Conservation (phyloP, 352 stramenopile genomes). For the Hyaloperonospora arabidopsidis region DNA sequence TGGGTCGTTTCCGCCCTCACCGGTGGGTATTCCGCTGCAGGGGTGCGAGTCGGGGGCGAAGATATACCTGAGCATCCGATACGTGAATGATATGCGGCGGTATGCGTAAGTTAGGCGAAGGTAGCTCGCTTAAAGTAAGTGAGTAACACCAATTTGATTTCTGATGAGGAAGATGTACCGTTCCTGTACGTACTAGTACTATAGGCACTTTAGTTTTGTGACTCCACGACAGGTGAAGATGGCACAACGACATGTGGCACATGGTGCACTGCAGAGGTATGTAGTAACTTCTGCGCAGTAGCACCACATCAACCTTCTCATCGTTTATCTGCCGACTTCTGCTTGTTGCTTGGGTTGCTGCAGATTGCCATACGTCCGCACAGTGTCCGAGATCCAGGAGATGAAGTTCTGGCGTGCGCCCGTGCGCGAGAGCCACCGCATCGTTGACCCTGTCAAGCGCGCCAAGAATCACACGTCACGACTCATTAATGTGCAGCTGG, state of each 20-base stretch:
- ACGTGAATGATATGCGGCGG: conserved; percentile 83
- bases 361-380: conserved; percentile 76
- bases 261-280: conserved; percentile 67
- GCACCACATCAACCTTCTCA: background rate
- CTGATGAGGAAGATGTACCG: too few species aligned
- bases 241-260: conserved; percentile 21
- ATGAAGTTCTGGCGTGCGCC: conserved; percentile 80
- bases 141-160: background rate
- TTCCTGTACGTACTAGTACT: too few species aligned
- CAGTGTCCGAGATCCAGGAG: conserved; percentile 73
- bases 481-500: conserved; percentile 73
- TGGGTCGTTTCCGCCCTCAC: conserved; percentile 41
- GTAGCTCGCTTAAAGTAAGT: conserved; percentile 4
- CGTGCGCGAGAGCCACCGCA: conserved; percentile 71
- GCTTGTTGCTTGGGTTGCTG: background rate
- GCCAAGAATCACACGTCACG: conserved; percentile 76
- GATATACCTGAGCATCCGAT: conserved; percentile 75
- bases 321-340: background rate
- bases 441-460: conserved; percentile 69
- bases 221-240: too few species aligned
- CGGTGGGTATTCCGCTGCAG: conserved; percentile 40
- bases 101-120: conserved; percentile 38
- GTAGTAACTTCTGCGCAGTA: background rate
- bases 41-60: conserved; percentile 47
- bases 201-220: too few species aligned